These are phyloP conservation scores for Breynia disticha DNA, from an alignment of 441 rosid species.

Conservation along the genomic window DNA sequence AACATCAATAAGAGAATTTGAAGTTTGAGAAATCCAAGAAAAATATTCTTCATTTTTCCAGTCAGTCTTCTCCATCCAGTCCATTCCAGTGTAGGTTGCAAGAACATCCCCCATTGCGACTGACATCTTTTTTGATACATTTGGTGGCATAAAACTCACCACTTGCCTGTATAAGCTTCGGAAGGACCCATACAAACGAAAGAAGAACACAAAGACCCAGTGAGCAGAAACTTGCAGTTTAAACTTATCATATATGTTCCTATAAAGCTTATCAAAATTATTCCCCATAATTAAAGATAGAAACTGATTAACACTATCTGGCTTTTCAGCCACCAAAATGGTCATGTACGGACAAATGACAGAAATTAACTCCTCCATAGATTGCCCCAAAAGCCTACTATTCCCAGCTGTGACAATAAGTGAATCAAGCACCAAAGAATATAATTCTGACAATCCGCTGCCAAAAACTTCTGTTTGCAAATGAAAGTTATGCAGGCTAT, in stretches of 20 bases:
- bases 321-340: conserved; percentile 41
- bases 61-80: conserved; percentile 54
- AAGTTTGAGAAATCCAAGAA: conserved; percentile 56
- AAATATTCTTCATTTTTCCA: conserved; percentile 69
- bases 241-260: conserved; percentile 17
- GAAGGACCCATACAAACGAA: conserved; percentile 60
- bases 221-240: conserved; percentile 31
- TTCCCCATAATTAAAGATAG: conserved; percentile 43
- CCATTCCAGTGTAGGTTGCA: conserved; percentile 47
- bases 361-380: conserved; percentile 44
- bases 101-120: conserved; percentile 38
- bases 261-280: conserved; percentile 18
- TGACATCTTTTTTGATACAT: conserved; percentile 46
- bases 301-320: conserved; percentile 38
- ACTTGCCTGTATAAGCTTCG: conserved; percentile 70
- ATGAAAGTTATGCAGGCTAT: conserved; percentile 17
- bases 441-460: conserved; percentile 62
- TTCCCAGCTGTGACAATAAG: conserved; percentile 64
- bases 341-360: conserved; percentile 48
- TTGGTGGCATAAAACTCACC: conserved; percentile 60
- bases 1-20: conserved; percentile 58
- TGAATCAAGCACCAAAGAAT: conserved; percentile 55
- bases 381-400: conserved; percentile 52
- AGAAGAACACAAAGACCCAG: conserved; percentile 63
- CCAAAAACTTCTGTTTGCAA: conserved; percentile 54